Conservation (phyloP, 306 rosid genomes). For the Abrus precatorius region DNA sequence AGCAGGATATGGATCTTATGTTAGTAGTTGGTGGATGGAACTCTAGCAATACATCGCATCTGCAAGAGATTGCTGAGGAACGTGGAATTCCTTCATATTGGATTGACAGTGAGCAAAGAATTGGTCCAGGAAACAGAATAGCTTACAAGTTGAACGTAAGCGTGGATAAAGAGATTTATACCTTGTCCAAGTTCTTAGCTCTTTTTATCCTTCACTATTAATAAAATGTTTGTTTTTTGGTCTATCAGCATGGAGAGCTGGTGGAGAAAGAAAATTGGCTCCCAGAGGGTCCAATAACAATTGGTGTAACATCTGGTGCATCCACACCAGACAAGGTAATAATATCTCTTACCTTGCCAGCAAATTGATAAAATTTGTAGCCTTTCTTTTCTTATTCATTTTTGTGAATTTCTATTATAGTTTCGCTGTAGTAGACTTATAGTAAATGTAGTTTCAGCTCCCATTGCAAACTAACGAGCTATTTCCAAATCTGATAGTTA, state of each 20-base stretch:
- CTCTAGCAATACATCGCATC: slow-evolving; percentile 96
- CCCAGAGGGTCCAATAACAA: slow-evolving; percentile 83
- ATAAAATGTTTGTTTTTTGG: slow-evolving; percentile 6
- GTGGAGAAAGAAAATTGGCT: slow-evolving; percentile 92
- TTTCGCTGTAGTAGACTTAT: not conserved
- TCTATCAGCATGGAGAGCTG: slow-evolving; percentile 88
- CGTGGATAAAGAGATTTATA: slow-evolving; percentile 28
- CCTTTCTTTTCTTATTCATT: slow-evolving; percentile 30
- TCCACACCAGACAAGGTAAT: slow-evolving; percentile 98
- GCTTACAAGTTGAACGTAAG: slow-evolving; percentile 83
- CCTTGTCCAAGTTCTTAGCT: slow-evolving; percentile 22
- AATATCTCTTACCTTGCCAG: slow-evolving; percentile 28
- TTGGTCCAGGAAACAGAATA: slow-evolving; percentile 96
- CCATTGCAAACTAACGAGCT: not conserved
- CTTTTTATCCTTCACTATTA: slow-evolving; percentile 7
- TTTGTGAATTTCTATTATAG: slow-evolving; percentile 4
- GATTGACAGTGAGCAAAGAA: slow-evolving; percentile 92
- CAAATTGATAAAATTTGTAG: slow-evolving; percentile 14
- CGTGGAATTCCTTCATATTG: slow-evolving; percentile 97
- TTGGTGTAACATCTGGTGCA: slow-evolving; percentile 98
- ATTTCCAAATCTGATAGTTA: not conserved
- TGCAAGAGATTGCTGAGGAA: slow-evolving; percentile 96
- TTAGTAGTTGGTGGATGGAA: slow-evolving; percentile 98
- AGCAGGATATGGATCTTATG: slow-evolving; percentile 78
- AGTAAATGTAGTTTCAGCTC: not conserved